These are phyloP conservation scores for Keithomyces neogunnii DNA, from an alignment of 2,329 filamentous ascomycete species.

Conservation along the genomic window DNA sequence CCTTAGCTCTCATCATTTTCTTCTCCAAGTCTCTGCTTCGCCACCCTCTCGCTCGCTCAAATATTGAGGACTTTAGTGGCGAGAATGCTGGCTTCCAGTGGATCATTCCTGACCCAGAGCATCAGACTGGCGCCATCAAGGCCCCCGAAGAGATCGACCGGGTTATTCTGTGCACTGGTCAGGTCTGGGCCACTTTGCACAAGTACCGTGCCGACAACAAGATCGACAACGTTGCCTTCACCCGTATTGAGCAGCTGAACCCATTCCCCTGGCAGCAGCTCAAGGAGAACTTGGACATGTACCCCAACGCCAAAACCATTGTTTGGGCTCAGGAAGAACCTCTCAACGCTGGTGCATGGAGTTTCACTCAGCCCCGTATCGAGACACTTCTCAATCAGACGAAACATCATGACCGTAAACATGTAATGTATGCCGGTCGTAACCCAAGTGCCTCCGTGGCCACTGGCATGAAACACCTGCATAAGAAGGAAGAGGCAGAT, in stretches of 20 bases:
- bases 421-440: slow-evolving; percentile 94
- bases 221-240: slow-evolving; percentile 86
- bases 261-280: slow-evolving; percentile 98
- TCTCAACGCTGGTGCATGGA: slow-evolving; percentile 94
- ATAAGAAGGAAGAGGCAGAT: slow-evolving; percentile 89
- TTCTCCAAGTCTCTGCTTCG: slow-evolving; percentile 96
- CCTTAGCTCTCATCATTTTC: slow-evolving; percentile 80
- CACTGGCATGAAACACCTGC: slow-evolving; percentile 79
- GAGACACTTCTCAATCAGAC: slow-evolving; percentile 95
- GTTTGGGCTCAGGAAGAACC: slow-evolving; percentile 98
- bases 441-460: slow-evolving; percentile 90
- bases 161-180: slow-evolving; percentile 87
- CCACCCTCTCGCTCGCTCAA: slow-evolving; percentile 83
- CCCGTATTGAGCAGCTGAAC: slow-evolving; percentile 93
- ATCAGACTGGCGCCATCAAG: slow-evolving; percentile 67
- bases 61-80: slow-evolving; percentile 82
- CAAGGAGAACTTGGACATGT: slow-evolving; percentile 91
- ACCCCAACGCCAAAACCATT: slow-evolving; percentile 95
- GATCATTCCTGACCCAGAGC: slow-evolving; percentile 88
- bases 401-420: slow-evolving; percentile 83
- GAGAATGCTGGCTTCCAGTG: slow-evolving; percentile 84
- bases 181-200: slow-evolving; percentile 83
- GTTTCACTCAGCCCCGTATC: slow-evolving; percentile 91
- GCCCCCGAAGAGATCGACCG: slow-evolving; percentile 82
- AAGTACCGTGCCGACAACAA: slow-evolving; percentile 86